phyloP scores from a whole-genome alignment of 768 basidiomycete species.

The Harrya chromipes region DNA sequence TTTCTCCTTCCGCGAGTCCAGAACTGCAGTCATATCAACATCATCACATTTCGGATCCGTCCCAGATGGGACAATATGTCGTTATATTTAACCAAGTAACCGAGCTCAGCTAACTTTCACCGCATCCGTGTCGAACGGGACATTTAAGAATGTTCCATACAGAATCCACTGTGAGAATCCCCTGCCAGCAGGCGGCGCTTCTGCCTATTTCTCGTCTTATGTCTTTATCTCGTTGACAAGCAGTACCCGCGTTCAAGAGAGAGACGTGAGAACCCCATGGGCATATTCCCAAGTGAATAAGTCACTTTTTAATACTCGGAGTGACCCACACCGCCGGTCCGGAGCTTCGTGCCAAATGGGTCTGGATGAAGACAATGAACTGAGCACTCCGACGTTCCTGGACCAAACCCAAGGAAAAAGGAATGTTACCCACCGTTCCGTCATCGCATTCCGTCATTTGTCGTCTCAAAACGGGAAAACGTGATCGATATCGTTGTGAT shows the following conservation, averaged over 20 bases:
- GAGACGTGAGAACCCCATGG: not conserved
- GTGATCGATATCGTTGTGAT: conserved; percentile 14
- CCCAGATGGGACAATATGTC: conserved; percentile 6
- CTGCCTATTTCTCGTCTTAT: not conserved
- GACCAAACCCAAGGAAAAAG: not conserved
- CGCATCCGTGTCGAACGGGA: conserved; percentile 23
- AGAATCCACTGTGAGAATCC: conserved; percentile 19
- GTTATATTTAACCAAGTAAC: conserved; percentile 10
- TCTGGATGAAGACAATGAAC: conserved; percentile 1
- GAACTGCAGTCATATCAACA: conserved; percentile 7
- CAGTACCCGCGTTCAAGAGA: too few relatives aligned
- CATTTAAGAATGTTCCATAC: conserved; percentile 12
- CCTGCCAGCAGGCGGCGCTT: not conserved
- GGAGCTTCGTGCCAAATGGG: not conserved
- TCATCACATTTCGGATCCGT: conserved; percentile 19
- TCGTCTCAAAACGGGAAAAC: not conserved
- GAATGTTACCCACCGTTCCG: not conserved
- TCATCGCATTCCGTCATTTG: conserved; percentile 21
- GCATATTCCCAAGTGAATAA: too few relatives aligned
- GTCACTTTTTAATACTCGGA: not conserved
- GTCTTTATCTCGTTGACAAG: not conserved
- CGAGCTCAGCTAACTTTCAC: conserved; percentile 8
- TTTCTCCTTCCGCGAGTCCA: conserved; percentile 7
- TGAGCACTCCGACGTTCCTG: conserved; percentile 10
- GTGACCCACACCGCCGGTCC: conserved; percentile 7